A percentile compares a stretch with the other conserved stretches of the same genome.
Evolutionary conservation across 2,329 filamentous ascomycete genomes (phyloP).

Genomic region (Fusarium concolor): DNA sequence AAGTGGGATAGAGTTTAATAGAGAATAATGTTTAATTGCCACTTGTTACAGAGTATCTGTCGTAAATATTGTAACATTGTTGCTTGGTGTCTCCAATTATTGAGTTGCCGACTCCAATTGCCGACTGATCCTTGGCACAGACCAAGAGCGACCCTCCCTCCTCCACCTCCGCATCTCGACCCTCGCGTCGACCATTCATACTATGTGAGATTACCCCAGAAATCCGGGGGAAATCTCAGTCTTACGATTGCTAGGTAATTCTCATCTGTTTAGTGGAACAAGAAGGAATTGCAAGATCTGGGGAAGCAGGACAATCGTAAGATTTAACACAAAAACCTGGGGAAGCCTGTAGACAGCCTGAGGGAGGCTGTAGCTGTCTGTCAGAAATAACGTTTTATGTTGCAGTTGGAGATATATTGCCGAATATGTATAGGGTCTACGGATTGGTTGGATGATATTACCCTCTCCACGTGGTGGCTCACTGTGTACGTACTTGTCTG

Average conservation of each 20-base stretch:
- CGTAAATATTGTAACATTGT: neutral
- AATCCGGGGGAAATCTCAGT: slow-evolving; percentile 34
- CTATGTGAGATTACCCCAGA: slow-evolving; percentile 21
- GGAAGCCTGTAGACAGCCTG: slow-evolving; percentile 24
- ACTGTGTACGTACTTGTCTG: slow-evolving; percentile 1
- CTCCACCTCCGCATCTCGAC: slow-evolving; percentile 22
- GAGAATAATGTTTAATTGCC: neutral
- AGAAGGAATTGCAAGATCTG: neutral
- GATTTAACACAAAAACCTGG: slow-evolving; percentile 24
- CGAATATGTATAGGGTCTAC: neutral
- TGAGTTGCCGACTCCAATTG: slow-evolving; percentile 45
- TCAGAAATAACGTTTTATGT: neutral
- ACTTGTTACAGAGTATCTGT: neutral
- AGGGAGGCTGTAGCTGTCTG: too few relatives aligned
- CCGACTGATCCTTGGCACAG: slow-evolving; percentile 42
- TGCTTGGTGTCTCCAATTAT: neutral
- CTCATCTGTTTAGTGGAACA: slow-evolving; percentile 24
- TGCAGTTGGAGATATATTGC: slow-evolving; percentile 23
- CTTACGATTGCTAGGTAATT: slow-evolving; percentile 35
- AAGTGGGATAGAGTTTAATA: slow-evolving; percentile 1
- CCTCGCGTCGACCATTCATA: slow-evolving; percentile 14
- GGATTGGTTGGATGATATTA: neutral
- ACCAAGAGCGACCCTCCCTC: slow-evolving; percentile 24
- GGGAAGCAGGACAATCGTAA: slow-evolving; percentile 15
- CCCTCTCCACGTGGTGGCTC: slow-evolving; percentile 19